phyloP scores from a whole-genome alignment of 2,329 filamentous ascomycete genomes.

The Botrytis porri region DNA sequence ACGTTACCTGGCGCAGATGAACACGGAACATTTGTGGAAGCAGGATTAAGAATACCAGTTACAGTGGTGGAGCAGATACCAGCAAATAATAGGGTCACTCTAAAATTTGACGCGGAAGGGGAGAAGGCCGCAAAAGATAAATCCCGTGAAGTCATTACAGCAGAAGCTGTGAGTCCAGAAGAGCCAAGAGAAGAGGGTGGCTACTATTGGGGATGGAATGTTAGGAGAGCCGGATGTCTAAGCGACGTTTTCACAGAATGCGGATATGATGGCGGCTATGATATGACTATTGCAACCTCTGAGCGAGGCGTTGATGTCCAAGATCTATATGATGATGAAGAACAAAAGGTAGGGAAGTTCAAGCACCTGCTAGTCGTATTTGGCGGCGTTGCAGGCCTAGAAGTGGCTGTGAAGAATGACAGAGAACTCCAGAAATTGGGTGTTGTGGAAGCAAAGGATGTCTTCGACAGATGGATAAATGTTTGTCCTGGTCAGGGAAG shows the following conservation, averaged over 20 bases:
- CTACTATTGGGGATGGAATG: constrained; percentile 83
- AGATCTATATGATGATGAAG: constrained; percentile 32
- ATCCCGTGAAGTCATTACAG: constrained; percentile 36
- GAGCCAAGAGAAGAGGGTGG: constrained; percentile 70
- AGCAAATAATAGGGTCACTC: constrained; percentile 68
- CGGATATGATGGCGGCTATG: constrained; percentile 73
- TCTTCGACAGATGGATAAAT: constrained; percentile 86
- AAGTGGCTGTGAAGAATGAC: constrained; percentile 67
- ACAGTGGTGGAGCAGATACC: constrained; percentile 51
- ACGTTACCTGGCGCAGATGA: constrained; percentile 49
- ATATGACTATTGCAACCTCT: constrained; percentile 78
- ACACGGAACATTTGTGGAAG: constrained; percentile 53
- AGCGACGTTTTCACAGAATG: constrained; percentile 76
- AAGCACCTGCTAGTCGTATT: constrained; percentile 76
- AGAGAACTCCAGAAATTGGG: constrained; percentile 52
- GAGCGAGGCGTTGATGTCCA: constrained; percentile 59
- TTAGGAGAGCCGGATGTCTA: constrained; percentile 64
- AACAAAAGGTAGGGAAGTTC: constrained; percentile 45
- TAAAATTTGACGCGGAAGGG: constrained; percentile 55
- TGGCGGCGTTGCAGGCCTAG: constrained; percentile 76
- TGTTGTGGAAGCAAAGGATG: constrained; percentile 60
- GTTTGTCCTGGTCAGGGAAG: constrained; percentile 77
- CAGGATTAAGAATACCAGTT: constrained; percentile 54
- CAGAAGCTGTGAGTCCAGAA: constrained; percentile 63
- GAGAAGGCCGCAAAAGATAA: constrained; percentile 40